A percentile compares a stretch with the other conserved stretches of the same genome.
phyloP scores from a whole-genome alignment of 2,329 filamentous ascomycete species.

The Trichoderma lentiforme region DNA sequence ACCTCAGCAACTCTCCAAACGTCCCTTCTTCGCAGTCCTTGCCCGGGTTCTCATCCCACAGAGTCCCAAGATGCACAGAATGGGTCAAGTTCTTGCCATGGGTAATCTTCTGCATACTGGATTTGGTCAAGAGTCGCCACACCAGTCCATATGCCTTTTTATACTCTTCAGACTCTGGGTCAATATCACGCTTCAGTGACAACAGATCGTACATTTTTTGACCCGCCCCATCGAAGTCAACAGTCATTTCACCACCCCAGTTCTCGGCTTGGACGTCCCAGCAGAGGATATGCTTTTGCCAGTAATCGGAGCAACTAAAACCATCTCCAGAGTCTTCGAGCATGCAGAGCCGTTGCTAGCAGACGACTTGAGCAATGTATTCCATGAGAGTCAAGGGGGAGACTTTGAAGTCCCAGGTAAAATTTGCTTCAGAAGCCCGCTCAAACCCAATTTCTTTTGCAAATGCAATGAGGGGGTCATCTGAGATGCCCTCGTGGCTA shows the following conservation, averaged over 20 bases:
- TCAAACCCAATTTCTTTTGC: constrained; percentile 25
- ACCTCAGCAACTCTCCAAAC: background rate
- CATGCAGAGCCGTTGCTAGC: constrained; percentile 32
- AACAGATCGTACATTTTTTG: background rate
- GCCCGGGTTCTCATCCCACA: background rate
- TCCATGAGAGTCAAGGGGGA: constrained; percentile 30
- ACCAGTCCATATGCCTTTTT: background rate
- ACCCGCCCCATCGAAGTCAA: background rate
- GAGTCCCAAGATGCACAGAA: background rate
- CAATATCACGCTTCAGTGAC: background rate
- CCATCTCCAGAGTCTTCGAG: constrained; percentile 33
- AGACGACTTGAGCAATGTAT: constrained; percentile 32
- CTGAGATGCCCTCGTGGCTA: constrained; percentile 30
- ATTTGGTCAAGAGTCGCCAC: background rate
- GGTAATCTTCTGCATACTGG: background rate
- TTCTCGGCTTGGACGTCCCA: constrained; percentile 22
- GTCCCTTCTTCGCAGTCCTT: background rate
- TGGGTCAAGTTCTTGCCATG: background rate
- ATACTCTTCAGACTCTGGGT: background rate
- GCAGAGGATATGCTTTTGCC: constrained; percentile 28
- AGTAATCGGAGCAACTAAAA: constrained; percentile 34
- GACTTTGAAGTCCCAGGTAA: constrained; percentile 31
- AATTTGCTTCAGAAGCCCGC: constrained; percentile 22
- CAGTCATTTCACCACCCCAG: constrained; percentile 17
- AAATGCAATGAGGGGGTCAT: constrained; percentile 27